phyloP scores from a whole-genome alignment of 768 basidiomycete genomes.

The Tubosaeta brunneosetosa region DNA sequence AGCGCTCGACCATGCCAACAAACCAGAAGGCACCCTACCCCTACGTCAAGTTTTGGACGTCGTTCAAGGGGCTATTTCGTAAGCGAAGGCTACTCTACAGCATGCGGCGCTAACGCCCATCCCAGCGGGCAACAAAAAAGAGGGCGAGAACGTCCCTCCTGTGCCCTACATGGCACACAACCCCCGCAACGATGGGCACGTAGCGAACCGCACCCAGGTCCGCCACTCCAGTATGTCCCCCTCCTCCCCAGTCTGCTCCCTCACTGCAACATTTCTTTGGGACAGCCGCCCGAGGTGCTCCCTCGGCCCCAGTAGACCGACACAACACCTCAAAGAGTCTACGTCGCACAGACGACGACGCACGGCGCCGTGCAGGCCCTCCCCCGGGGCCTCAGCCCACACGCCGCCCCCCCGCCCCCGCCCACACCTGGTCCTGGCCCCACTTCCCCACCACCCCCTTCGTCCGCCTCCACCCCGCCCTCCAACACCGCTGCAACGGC shows the following conservation, averaged over 20 bases:
- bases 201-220: slow-evolving; percentile 35
- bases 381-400: slow-evolving; percentile 49
- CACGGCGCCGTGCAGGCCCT: slow-evolving; percentile 35
- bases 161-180: slow-evolving; percentile 20
- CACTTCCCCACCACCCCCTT: slow-evolving; percentile 41
- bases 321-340: slow-evolving; percentile 34
- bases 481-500: slow-evolving; percentile 40
- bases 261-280: neutral
- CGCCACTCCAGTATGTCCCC: slow-evolving; percentile 43
- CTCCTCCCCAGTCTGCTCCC: neutral
- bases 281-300: slow-evolving; percentile 21
- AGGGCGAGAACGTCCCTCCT: neutral
- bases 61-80: slow-evolving; percentile 6
- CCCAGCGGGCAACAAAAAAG: neutral
- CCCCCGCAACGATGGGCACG: slow-evolving; percentile 54
- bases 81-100: neutral
- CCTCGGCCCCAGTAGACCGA: slow-evolving; percentile 26
- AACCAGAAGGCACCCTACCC: neutral
- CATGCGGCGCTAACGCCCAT: neutral
- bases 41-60: slow-evolving; percentile 1
- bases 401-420: slow-evolving; percentile 47
- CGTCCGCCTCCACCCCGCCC: slow-evolving; percentile 54
- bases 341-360: slow-evolving; percentile 12
- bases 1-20: neutral
- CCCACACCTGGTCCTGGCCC: slow-evolving; percentile 38